Base-by-base conservation (phyloP, 1,284 basidiomycete species). In the Trichosporon asahii region DNA sequence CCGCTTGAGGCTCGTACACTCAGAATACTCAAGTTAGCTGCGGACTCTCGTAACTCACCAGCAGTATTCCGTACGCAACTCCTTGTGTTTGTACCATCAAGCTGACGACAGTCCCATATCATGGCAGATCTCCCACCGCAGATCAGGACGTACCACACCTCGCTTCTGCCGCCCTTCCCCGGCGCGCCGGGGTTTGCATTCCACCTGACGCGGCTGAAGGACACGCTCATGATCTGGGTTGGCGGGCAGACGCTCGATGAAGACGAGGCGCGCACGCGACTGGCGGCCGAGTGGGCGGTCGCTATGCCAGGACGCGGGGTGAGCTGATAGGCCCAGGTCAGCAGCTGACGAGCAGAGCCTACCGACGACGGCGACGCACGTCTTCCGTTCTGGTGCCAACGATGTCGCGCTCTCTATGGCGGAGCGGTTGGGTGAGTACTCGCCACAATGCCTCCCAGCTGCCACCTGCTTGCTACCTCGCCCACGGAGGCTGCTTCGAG, bases 181-280 rank as follows among this genome's bases (percentile, higher is more conserved):
- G 70, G 74, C 29, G 72, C 78, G 40, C 90, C 90, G 2, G 85
- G 87, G 53, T 86, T 93, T 70, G 88, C 86, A 9, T 83, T 93
- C 69, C 90, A 92, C 75, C 85, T 91, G 69, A 93, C 89, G 57
- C 85, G 85, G 57, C 82, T 94, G 46, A 87, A 88, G 37, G 88
- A 88, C 76, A 91, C 91, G 66, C 91, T 90, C 79, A 90, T 94
- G 88, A 79, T 94, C 61, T 94, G 92, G 92, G 85, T 91, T 55
- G 91, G 92, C 1, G 85, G 85, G 7, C 89, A 87, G n/a, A 64
- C 74, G 8, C 66, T 77, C 0, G 66, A 60, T 15, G 67, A 44
- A 15, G 69, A 69, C 18, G 46, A 68, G 23, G 77, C 82, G 55
- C 83, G 85, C 55, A 91, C 90, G 49, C 85, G 79, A 61, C 82